A percentile compares a stretch with the other conserved stretches of the same genome.
Conservation (phyloP, 2,329 filamentous ascomycete species). For the Alternaria postmessia region DNA sequence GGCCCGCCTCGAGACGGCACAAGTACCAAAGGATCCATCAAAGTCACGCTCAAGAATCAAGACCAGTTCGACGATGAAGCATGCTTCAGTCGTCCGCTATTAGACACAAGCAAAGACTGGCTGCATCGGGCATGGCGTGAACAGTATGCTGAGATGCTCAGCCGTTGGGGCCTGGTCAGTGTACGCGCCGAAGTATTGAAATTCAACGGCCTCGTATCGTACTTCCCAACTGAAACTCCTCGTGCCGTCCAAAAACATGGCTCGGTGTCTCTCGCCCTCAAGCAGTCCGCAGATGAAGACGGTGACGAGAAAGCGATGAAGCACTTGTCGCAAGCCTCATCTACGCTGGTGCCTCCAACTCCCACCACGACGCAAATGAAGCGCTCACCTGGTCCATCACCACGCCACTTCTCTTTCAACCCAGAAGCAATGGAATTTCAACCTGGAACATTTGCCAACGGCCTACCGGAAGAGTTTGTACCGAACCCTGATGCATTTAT, state of each 20-base stretch:
- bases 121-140: slow-evolving; percentile 63
- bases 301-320: slow-evolving; percentile 19
- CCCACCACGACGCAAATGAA: slow-evolving; percentile 22
- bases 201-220: slow-evolving; percentile 57
- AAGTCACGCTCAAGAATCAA: slow-evolving; percentile 64
- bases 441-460: slow-evolving; percentile 31
- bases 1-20: slow-evolving; percentile 22
- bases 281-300: slow-evolving; percentile 20
- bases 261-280: slow-evolving; percentile 37
- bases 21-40: slow-evolving; percentile 46
- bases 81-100: slow-evolving; percentile 56
- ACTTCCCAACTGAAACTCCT: slow-evolving; percentile 35
- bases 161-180: slow-evolving; percentile 65
- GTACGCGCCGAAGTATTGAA: slow-evolving; percentile 67
- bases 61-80: slow-evolving; percentile 64
- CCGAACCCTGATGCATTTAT: slow-evolving; percentile 25
- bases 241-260: slow-evolving; percentile 39
- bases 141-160: slow-evolving; percentile 66
- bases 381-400: slow-evolving; percentile 37
- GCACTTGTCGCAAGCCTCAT: slow-evolving; percentile 35
- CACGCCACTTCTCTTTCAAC: slow-evolving; percentile 45
- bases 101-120: slow-evolving; percentile 58
- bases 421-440: slow-evolving; percentile 48
- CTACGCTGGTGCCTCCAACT: slow-evolving; percentile 36
- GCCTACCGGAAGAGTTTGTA: slow-evolving; percentile 24